A percentile compares a stretch with the other conserved stretches of the same genome.
phyloP scores from a whole-genome alignment of 2,329 filamentous ascomycete genomes.

The Fusarium scirpi region DNA sequence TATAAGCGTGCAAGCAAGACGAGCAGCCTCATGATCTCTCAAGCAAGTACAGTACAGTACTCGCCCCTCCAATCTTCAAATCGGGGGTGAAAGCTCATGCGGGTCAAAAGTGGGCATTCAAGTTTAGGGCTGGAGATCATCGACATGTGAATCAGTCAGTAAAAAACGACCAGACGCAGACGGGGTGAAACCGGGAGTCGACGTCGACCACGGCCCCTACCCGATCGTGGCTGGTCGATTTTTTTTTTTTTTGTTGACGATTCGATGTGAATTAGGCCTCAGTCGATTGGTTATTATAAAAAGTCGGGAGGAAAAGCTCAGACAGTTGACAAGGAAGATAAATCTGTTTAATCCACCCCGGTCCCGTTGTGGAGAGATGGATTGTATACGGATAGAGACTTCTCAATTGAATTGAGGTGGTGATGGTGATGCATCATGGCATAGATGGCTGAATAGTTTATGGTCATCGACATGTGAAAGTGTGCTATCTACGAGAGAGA shows the following conservation, averaged over 20 bases:
- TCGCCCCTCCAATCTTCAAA: slow-evolving; percentile 17
- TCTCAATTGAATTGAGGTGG: background rate
- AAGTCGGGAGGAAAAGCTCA: slow-evolving; percentile 24
- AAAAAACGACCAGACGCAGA: slow-evolving; percentile 7
- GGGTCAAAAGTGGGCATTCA: slow-evolving; percentile 38
- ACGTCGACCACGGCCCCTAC: slow-evolving; percentile 28
- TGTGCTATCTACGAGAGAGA: background rate
- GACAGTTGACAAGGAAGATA: slow-evolving; percentile 29
- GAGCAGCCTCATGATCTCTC: background rate
- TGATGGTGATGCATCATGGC: slow-evolving; percentile 9
- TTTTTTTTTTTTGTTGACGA: slow-evolving; percentile 36
- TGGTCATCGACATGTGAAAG: slow-evolving; percentile 32
- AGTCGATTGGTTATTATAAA: slow-evolving; percentile 30
- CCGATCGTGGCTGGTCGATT: slow-evolving; percentile 21
- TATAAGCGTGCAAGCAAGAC: slow-evolving; percentile 9
- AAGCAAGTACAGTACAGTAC: background rate
- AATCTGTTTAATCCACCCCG: slow-evolving; percentile 34
- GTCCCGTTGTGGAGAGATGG: slow-evolving; percentile 24
- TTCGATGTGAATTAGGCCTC: slow-evolving; percentile 35
- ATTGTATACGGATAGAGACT: background rate
- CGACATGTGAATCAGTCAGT: slow-evolving; percentile 45
- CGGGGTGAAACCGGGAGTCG: slow-evolving; percentile 45
- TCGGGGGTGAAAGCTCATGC: slow-evolving; percentile 38
- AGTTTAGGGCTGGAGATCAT: slow-evolving; percentile 47
- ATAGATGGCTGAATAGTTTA: slow-evolving; percentile 14